Conservation (phyloP, 2,329 filamentous ascomycete genomes). For the Didymella arachidicola region DNA sequence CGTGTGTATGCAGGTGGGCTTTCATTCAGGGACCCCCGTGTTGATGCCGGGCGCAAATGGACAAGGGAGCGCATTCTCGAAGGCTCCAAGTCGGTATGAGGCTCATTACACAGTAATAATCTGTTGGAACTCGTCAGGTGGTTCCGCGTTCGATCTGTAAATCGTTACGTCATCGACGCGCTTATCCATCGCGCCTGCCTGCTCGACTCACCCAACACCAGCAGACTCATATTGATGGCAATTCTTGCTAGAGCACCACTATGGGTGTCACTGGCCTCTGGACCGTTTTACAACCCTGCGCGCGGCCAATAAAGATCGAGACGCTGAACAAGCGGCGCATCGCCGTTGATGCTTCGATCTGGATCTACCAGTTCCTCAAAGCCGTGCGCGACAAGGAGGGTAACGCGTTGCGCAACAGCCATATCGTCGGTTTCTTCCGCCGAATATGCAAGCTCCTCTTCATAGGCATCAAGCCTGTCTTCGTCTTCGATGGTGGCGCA, state of each 20-base stretch:
- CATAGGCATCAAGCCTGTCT: slow-evolving; percentile 94
- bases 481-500: slow-evolving; percentile 96
- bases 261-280: slow-evolving; percentile 99
- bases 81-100: too few species aligned
- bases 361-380: slow-evolving; percentile 99
- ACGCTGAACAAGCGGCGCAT: slow-evolving; percentile 96
- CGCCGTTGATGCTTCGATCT: slow-evolving; percentile 97
- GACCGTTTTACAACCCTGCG: slow-evolving; percentile 94
- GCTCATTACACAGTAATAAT: too few species aligned
- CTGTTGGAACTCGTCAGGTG: slow-evolving; percentile 6
- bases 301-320: slow-evolving; percentile 93
- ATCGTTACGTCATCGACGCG: slow-evolving; percentile 20
- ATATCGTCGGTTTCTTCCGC: slow-evolving; percentile 97
- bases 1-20: too few species aligned
- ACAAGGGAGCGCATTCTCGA: too few species aligned
- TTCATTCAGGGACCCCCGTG: too few species aligned
- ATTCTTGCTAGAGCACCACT: slow-evolving; percentile 11
- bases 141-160: neutral
- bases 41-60: too few species aligned
- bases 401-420: slow-evolving; percentile 93
- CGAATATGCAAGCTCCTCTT: slow-evolving; percentile 97
- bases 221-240: slow-evolving; percentile 6
- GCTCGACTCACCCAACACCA: neutral
- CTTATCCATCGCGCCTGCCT: slow-evolving; percentile 6
- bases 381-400: slow-evolving; percentile 98